Conservation (phyloP, 768 basidiomycete species). For the Tulasnella sp. region DNA sequence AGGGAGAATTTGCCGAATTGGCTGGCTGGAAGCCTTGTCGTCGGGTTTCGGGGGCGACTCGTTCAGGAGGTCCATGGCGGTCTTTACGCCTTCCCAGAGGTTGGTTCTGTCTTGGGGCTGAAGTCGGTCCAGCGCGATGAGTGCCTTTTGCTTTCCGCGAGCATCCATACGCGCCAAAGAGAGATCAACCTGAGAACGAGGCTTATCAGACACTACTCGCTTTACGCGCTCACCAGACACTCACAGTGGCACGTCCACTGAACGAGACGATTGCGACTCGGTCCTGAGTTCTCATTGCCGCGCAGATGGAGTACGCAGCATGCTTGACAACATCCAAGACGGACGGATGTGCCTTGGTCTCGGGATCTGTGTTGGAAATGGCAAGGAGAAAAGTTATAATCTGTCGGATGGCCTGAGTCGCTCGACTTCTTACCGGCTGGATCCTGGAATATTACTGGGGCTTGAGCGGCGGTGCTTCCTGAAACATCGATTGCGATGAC, state of each 20-base stretch:
- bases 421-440: background rate
- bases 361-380: background rate
- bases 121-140: conserved; percentile 23
- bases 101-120: conserved; percentile 32
- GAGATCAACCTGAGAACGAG: conserved; percentile 18
- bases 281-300: conserved; percentile 23
- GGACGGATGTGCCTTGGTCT: background rate
- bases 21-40: background rate
- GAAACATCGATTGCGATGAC: conserved; percentile 12
- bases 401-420: too few relatives aligned
- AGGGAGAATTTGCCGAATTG: background rate
- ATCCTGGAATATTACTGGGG: background rate
- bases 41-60: background rate
- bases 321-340: conserved; percentile 36
- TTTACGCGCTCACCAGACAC: background rate
- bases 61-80: conserved; percentile 33
- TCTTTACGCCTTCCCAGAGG: conserved; percentile 37
- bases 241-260: background rate
- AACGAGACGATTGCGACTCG: conserved; percentile 34
- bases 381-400: too few relatives aligned
- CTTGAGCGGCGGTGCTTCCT: conserved; percentile 17
- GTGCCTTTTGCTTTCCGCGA: conserved; percentile 22
- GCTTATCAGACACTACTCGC: background rate
- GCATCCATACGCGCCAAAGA: conserved; percentile 30
- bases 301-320: conserved; percentile 29